phyloP scores from a whole-genome alignment of 2,329 filamentous ascomycete genomes.

The Dactylonectria macrodidyma region DNA sequence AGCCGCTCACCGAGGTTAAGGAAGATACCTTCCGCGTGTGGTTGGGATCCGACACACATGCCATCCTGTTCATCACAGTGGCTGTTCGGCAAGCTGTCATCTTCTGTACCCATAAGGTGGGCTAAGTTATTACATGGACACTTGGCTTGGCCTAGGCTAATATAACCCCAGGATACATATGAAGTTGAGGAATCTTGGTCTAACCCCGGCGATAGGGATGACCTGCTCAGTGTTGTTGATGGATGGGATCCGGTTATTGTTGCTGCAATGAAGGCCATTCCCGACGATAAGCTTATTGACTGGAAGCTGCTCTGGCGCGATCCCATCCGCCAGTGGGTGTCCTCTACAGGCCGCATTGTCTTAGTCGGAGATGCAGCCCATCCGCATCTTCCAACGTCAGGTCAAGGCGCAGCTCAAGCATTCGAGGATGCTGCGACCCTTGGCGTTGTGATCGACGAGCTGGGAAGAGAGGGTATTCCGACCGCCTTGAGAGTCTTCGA shows the following conservation, averaged over 20 bases:
- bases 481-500: conserved; percentile 5
- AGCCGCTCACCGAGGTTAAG: neutral
- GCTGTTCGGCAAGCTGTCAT: neutral
- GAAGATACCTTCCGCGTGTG: conserved; percentile 12
- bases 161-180: conserved; percentile 2
- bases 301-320: conserved; percentile 19
- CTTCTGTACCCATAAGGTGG: conserved; percentile 14
- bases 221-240: conserved; percentile 7
- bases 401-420: conserved; percentile 18
- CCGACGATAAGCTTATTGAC: conserved; percentile 11
- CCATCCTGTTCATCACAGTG: conserved; percentile 6
- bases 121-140: too few relatives aligned
- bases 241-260: conserved; percentile 13
- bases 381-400: conserved; percentile 12
- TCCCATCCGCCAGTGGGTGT: conserved; percentile 22
- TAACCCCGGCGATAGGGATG: conserved; percentile 11
- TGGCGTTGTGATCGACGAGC: neutral
- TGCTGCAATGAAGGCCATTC: conserved; percentile 6
- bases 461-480: neutral
- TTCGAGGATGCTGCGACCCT: conserved; percentile 20
- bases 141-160: too few relatives aligned
- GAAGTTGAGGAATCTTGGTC: conserved; percentile 19
- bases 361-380: conserved; percentile 13
- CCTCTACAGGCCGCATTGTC: neutral
- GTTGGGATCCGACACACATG: conserved; percentile 3